phyloP scores from a whole-genome alignment of 2,329 filamentous ascomycete species.

The Huntiella omanensis region DNA sequence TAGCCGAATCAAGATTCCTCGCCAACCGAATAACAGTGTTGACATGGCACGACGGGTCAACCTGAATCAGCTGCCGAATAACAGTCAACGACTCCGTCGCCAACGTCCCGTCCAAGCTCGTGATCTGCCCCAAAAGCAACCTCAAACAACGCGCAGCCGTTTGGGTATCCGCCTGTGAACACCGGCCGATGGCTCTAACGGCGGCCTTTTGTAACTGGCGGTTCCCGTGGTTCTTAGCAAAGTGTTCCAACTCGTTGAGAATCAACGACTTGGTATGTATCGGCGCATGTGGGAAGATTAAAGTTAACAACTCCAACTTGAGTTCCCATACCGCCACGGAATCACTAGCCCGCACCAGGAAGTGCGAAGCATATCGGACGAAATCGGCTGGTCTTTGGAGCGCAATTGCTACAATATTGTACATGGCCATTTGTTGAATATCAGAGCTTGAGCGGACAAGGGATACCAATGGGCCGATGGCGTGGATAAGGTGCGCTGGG shows the following conservation, averaged over 20 bases:
- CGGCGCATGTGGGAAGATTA: conserved; percentile 73
- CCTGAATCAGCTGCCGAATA: conserved; percentile 86
- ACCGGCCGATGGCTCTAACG: conserved; percentile 81
- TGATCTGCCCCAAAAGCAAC: conserved; percentile 70
- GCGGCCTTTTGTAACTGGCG: conserved; percentile 69
- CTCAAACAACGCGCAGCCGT: conserved; percentile 65
- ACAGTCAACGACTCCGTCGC: conserved; percentile 90
- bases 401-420: conserved; percentile 90
- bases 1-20: conserved; percentile 76
- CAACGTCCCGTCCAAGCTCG: conserved; percentile 67
- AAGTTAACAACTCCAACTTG: conserved; percentile 76
- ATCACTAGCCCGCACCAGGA: conserved; percentile 67
- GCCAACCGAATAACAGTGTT: conserved; percentile 78
- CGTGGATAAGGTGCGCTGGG: conserved; percentile 50
- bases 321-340: conserved; percentile 68
- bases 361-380: conserved; percentile 73
- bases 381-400: conserved; percentile 61
- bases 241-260: conserved; percentile 84
- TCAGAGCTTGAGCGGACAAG: conserved; percentile 70
- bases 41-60: conserved; percentile 61
- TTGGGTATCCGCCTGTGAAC: conserved; percentile 56
- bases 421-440: conserved; percentile 74
- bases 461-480: conserved; percentile 71
- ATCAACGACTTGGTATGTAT: conserved; percentile 66
- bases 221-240: conserved; percentile 51